Conservation (phyloP, 1,284 basidiomycete genomes). For the Tilletia horrida region DNA sequence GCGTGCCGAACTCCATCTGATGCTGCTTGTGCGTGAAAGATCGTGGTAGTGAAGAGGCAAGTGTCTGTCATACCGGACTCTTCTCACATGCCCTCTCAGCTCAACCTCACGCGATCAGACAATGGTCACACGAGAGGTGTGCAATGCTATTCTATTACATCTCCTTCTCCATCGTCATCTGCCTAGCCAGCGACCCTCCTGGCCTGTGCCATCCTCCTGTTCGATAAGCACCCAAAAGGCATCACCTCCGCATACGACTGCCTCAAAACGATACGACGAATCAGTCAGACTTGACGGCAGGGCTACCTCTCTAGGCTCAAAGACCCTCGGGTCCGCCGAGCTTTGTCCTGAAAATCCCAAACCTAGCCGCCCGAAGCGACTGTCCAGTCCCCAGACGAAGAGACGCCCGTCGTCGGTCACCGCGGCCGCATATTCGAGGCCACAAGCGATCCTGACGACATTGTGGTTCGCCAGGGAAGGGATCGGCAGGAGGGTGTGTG, state of each 20-base stretch:
- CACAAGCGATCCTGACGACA: constrained; percentile 6
- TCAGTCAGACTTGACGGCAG: not conserved
- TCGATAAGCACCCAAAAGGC: not conserved
- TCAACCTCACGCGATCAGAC: too few species aligned
- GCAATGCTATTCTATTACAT: not conserved
- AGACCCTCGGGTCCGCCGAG: not conserved
- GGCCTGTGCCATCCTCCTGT: constrained; percentile 3
- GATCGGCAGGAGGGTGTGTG: not conserved
- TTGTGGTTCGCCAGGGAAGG: not conserved
- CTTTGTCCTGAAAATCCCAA: not conserved
- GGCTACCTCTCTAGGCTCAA: constrained; percentile 1
- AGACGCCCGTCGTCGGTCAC: not conserved
- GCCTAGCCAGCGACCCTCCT: not conserved
- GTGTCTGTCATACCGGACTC: too few species aligned
- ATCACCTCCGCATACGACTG: not conserved
- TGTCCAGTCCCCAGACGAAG: constrained; percentile 18
- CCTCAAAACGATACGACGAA: not conserved
- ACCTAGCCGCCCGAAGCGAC: constrained; percentile 6
- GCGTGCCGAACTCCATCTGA: constrained; percentile 40
- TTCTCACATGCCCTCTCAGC: too few species aligned
- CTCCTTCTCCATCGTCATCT: not conserved
- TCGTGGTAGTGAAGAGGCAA: too few species aligned
- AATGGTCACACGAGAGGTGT: not conserved
- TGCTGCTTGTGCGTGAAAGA: too few species aligned
- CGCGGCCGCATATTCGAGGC: constrained; percentile 16